Conservation (phyloP, 805 yeast species). For the Ogataea pilisensis region DNA sequence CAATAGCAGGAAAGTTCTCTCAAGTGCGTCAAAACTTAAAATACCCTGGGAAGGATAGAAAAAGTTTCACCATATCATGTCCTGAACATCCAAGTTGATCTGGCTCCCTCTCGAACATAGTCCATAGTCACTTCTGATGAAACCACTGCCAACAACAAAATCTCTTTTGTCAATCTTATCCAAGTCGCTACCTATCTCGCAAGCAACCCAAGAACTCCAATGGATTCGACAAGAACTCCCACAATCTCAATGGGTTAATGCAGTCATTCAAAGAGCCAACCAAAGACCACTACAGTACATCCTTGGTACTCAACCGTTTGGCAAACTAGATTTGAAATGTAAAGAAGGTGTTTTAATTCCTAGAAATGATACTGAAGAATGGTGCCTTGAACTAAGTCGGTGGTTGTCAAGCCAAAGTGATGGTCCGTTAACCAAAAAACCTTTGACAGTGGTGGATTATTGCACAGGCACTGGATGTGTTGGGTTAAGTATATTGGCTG, state of each 20-base stretch:
- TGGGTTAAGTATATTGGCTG: conserved; percentile 46
- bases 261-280: conserved; percentile 49
- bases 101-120: not conserved
- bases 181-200: conserved; percentile 17
- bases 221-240: conserved; percentile 67
- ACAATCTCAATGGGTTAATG: conserved; percentile 39
- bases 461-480: conserved; percentile 93
- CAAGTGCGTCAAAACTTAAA: no score
- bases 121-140: no score
- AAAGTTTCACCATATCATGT: no score
- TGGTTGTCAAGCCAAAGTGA: conserved; percentile 4
- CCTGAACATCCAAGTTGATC: not conserved
- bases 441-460: conserved; percentile 50
- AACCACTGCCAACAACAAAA: not conserved
- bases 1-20: no score
- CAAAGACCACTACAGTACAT: conserved; percentile 80
- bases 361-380: conserved; percentile 93
- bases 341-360: conserved; percentile 74
- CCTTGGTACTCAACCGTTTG: conserved; percentile 85
- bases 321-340: conserved; percentile 57
- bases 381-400: conserved; percentile 50
- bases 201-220: conserved; percentile 52
- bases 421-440: not conserved
- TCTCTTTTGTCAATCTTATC: conserved; percentile 9
- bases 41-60: no score